Evolutionary conservation across 176 grass and related monocot species (phyloP).

Genomic region (Chrysopogon serrulatus): DNA sequence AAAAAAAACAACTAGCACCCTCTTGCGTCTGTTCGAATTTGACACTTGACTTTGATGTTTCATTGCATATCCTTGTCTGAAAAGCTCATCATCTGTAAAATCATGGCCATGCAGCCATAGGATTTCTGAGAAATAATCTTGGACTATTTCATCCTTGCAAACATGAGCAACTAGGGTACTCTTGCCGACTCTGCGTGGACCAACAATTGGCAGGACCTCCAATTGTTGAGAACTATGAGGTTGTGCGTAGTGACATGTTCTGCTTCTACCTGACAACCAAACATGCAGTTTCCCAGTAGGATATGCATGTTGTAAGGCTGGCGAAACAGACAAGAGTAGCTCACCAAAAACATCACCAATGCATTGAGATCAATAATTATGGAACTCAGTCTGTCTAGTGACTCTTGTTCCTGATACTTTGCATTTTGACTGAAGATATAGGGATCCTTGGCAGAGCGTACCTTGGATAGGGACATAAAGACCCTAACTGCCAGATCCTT

Average conservation of each 20-base stretch:
- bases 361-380: background rate
- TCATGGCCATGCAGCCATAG: too few species aligned
- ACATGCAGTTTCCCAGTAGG: too few species aligned
- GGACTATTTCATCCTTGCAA: too few species aligned
- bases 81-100: too few species aligned
- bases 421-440: background rate
- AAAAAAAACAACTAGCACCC: background rate
- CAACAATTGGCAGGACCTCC: too few species aligned
- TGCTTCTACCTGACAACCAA: too few species aligned
- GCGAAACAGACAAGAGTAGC: background rate
- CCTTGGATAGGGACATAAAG: background rate
- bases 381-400: background rate
- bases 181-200: too few species aligned
- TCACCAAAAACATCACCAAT: background rate
- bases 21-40: background rate
- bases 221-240: too few species aligned
- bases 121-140: constrained; percentile 13
- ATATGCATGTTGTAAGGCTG: background rate
- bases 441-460: background rate
- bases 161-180: too few species aligned
- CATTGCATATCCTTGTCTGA: background rate
- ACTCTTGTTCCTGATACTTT: background rate
- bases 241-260: too few species aligned
- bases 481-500: background rate
- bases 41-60: background rate